Base-by-base conservation (phyloP, 192 early-diverging fungal species). In the Haplosporangium gracile region DNA sequence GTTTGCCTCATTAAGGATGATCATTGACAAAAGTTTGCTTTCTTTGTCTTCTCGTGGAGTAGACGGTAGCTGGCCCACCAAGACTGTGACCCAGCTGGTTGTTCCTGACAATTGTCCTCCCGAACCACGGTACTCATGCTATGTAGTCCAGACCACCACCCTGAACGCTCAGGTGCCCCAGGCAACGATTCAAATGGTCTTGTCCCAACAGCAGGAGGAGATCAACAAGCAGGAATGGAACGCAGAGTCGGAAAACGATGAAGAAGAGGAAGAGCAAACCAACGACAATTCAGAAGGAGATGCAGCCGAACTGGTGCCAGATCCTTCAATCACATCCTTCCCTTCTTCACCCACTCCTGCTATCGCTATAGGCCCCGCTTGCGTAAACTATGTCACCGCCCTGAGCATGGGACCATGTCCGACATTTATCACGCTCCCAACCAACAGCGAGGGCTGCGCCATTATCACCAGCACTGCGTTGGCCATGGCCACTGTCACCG, bases 1-100 rank as follows among this genome's bases (percentile, higher is more conserved):
- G 4, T 2, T 51, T 51, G 2, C 15, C 5, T 18, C 3, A 16
- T 18, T 22, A 18, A 20, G 2, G 20, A 6, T 43, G 18, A 51
- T 16, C 49, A 51, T 51, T 51, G 49, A 51, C 49, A 22, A 18
- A 51, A 18, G 5, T 51, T 32, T 32, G 4, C 51, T 40, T n/a
- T 7, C 0, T 4, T 4, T 43, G n/a, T 18, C 43, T 45, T 45
- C 11, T 45, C 4, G 22, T 51, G 34, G 45, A 11, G 8, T 77
- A 77, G 76, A 69, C 49, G 65, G 51, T 78, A 78, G 49, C 68
- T 78, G 77, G 77, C 77, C 77, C 42, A 60, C 69, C n/a, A 40
- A 29, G 9, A 78, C 69, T 20, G 49, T 78, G 38, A 71, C 69
- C 4, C 77, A 78, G 26, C 5, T n/a, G 3, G 42, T 55, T 13